Conservation (phyloP, 1,139 yeast genomes). For the Zygotorulaspora mrakii region DNA sequence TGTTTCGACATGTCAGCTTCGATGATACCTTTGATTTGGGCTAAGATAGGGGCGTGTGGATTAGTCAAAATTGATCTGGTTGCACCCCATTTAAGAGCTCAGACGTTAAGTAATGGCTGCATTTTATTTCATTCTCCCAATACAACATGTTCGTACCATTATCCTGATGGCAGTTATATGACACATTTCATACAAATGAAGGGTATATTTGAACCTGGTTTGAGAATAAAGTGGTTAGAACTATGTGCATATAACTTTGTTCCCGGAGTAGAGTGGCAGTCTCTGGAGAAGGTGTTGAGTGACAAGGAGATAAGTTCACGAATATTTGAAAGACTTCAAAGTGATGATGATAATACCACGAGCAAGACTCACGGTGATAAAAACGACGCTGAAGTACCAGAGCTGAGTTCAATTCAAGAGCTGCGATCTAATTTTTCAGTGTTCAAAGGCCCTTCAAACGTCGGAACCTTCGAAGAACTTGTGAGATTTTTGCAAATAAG, state of each 20-base stretch:
- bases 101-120: constrained; percentile 62
- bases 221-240: constrained; percentile 71
- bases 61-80: constrained; percentile 54
- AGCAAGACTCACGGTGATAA: neutral
- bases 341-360: neutral
- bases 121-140: constrained; percentile 60
- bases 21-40: constrained; percentile 64
- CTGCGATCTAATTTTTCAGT: constrained; percentile 40
- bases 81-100: constrained; percentile 63
- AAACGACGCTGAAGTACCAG: neutral
- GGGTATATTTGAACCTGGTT: constrained; percentile 56
- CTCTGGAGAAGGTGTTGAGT: constrained; percentile 34
- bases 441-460: constrained; percentile 44
- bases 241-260: constrained; percentile 47
- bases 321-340: constrained; percentile 2
- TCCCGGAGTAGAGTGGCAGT: constrained; percentile 46
- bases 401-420: constrained; percentile 26
- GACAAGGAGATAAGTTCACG: neutral
- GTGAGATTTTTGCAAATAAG: constrained; percentile 70
- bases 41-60: constrained; percentile 51
- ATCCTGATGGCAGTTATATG: constrained; percentile 68
- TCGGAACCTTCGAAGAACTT: constrained; percentile 63
- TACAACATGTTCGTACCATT: constrained; percentile 52
- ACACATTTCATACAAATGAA: constrained; percentile 56
- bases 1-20: constrained; percentile 63